Evolutionary conservation across 768 basidiomycete species (phyloP), one percentile per base, ranked within the genome.

Genomic region (Russula abietina): DNA sequence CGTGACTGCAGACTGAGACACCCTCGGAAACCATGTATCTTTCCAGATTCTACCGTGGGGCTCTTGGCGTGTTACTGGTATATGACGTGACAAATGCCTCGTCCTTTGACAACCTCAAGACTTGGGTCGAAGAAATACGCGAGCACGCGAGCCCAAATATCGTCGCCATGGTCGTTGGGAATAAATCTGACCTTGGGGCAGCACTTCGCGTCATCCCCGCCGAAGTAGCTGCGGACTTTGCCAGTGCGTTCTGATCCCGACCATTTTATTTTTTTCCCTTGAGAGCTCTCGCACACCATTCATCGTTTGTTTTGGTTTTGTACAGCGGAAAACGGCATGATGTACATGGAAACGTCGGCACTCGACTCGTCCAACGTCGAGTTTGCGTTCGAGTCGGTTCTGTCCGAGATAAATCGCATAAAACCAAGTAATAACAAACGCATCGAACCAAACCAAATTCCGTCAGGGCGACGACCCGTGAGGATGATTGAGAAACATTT

Each of bases 351-450:
- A 81, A 99, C 96, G 64, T 99, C 96, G 71, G 96, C 96, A 77
- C 87, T 98, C 84, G 96, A 99, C 86, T 92, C 95, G 70, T 95
- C 93, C 54, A 97, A 98, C 78, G 95, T 99, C 76, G 96, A 98
- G 77, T 78, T 83, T 60, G 97, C 96, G 55, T 99, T 99, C 87
- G 93, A 98, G 75, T 93, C 86, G 60, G 98, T 98, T 71, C 81
- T 99, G 65, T 87, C 89, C 51, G 97, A 98, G 68, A 97, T 99
- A 75, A 97, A 97, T 81, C 91, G 89, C 72, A 93, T 97, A 73
- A 93, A 93, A 38, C 97, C 95, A 56, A 90, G 86, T n/a, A n/a
- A n/a, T n/a, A n/a, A n/a, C 83, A 98, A 96, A 77, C 84, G 91
- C 53, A 86, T 98, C 61, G 95, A 98, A 73, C 86, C 88, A 67